A percentile compares a stretch with the other conserved stretches of the same genome.
Conservation (phyloP, 257 asterid species). For the Parsonsia alboflavescens region DNA sequence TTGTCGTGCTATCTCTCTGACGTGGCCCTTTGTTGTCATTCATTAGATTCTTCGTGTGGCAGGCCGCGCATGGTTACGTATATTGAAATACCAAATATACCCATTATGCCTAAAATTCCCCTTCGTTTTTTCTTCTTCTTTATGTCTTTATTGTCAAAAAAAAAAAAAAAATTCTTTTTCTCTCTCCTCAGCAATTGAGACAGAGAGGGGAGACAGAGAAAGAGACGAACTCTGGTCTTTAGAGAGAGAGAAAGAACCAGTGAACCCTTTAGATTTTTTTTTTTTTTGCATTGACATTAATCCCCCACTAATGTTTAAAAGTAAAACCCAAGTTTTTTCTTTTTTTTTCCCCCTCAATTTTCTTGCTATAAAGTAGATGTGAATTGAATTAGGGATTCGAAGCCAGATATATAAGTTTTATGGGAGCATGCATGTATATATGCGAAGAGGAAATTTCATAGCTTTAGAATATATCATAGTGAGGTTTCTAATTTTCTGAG, state of each 20-base stretch:
- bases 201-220: not conserved
- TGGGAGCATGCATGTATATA: slow-evolving; percentile 1
- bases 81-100: not conserved
- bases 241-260: slow-evolving; percentile 1
- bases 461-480: not conserved
- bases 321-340: not conserved
- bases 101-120: not conserved
- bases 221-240: slow-evolving; percentile 2
- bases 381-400: slow-evolving; percentile 9
- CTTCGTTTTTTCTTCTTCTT: not conserved
- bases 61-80: too few relatives aligned
- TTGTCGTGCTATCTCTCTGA: not conserved
- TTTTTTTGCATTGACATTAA: not conserved
- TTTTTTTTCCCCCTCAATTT: not conserved
- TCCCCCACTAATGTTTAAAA: not conserved
- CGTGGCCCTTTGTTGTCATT: not conserved
- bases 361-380: not conserved
- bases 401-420: not conserved
- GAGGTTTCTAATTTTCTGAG: not conserved
- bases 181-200: not conserved
- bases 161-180: not conserved
- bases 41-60: not conserved
- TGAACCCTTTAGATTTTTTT: not conserved
- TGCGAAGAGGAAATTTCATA: not conserved
- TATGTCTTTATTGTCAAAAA: not conserved